phyloP scores from a whole-genome alignment of 2,329 filamentous ascomycete species.

The Calonectria fujianensis region DNA sequence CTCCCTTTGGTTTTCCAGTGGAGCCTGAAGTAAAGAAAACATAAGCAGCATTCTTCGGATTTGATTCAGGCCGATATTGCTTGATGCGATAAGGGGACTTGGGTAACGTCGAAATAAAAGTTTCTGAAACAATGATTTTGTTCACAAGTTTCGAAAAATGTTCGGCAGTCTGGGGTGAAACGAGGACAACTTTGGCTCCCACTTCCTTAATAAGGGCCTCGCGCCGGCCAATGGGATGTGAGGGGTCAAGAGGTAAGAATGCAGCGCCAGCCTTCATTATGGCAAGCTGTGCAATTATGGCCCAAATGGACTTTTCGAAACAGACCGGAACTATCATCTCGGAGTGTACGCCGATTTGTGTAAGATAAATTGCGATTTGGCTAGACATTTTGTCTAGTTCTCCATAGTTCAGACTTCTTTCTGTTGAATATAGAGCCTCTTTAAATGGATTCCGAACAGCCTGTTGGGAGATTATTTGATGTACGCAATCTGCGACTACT shows the following conservation, averaged over 20 bases:
- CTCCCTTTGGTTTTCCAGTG: background rate
- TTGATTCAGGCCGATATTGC: background rate
- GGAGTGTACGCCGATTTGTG: constrained; percentile 27
- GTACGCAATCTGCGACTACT: constrained; percentile 37
- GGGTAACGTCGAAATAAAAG: constrained; percentile 4
- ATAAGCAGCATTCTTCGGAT: constrained; percentile 8
- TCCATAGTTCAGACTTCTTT: constrained; percentile 50
- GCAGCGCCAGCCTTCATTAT: constrained; percentile 59
- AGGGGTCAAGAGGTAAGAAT: constrained; percentile 60
- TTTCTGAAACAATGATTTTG: constrained; percentile 5
- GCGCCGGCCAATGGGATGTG: constrained; percentile 56
- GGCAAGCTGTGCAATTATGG: constrained; percentile 55
- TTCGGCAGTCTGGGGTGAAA: constrained; percentile 15
- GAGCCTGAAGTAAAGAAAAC: background rate
- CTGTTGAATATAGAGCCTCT: constrained; percentile 49
- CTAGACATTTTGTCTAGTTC: constrained; percentile 33
- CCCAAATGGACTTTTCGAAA: constrained; percentile 44
- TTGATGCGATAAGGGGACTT: constrained; percentile 3
- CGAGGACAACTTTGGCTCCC: background rate
- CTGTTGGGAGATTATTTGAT: constrained; percentile 43
- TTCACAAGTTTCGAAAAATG: background rate
- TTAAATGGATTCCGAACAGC: constrained; percentile 37
- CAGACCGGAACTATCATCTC: constrained; percentile 35
- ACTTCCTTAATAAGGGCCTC: constrained; percentile 17
- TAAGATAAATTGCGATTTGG: constrained; percentile 24